Evolutionary conservation across 2,329 filamentous ascomycete species (phyloP).

Genomic region (Venturiaceae sp.): DNA sequence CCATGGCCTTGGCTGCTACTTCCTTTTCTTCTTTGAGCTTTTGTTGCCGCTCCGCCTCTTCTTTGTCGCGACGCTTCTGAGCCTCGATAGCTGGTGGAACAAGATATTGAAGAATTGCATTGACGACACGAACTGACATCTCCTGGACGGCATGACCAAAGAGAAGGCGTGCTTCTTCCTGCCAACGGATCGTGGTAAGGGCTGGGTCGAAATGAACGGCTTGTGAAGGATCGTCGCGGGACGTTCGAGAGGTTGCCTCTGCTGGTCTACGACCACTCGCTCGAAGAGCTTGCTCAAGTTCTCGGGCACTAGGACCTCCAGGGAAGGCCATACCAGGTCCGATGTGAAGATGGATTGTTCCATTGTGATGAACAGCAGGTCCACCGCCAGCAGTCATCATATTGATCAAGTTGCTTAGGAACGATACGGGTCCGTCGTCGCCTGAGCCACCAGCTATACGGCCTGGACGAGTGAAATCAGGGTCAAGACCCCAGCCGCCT

Average conservation of each 20-base stretch:
- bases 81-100: conserved; percentile 77
- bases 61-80: conserved; percentile 28
- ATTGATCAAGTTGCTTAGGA: conserved; percentile 49
- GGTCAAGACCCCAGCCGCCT: conserved; percentile 43
- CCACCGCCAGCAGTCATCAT: conserved; percentile 34
- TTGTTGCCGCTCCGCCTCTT: conserved; percentile 47
- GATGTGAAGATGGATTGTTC: conserved; percentile 7
- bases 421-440: conserved; percentile 35
- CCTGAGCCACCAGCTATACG: conserved; percentile 37
- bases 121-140: conserved; percentile 57
- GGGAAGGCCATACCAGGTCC: not conserved
- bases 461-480: conserved; percentile 35
- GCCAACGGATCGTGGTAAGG: conserved; percentile 69
- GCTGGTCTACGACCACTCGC: conserved; percentile 17
- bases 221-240: conserved; percentile 54
- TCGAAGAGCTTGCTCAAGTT: not conserved
- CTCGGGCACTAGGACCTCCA: not conserved
- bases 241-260: conserved; percentile 23
- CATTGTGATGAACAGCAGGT: not conserved
- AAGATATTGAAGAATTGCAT: conserved; percentile 60
- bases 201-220: conserved; percentile 66
- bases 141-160: conserved; percentile 63
- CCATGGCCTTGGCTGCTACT: conserved; percentile 54
- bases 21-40: conserved; percentile 48
- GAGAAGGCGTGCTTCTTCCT: conserved; percentile 80